Conservation (phyloP, 352 stramenopile species). For the Thalassiosira livingstoniorum region DNA sequence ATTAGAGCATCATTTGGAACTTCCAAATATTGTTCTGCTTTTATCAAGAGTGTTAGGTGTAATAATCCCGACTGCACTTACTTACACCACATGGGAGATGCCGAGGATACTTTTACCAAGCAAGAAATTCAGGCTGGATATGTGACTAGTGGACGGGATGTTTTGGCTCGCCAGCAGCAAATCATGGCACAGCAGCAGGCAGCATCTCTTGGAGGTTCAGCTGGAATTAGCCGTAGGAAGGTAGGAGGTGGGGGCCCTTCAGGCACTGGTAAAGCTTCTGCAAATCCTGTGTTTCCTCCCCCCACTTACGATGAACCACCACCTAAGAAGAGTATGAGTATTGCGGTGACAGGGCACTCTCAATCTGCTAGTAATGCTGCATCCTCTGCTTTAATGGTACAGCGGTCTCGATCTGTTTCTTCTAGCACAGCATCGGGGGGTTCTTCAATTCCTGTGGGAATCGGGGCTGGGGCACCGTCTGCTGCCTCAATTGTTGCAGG, state of each 20-base stretch:
- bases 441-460: neutral
- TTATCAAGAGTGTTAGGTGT: slow-evolving; percentile 87
- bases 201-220: slow-evolving; percentile 57
- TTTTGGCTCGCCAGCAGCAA: slow-evolving; percentile 82
- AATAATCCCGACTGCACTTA: slow-evolving; percentile 88
- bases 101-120: slow-evolving; percentile 87
- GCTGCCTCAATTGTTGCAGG: slow-evolving; percentile 79
- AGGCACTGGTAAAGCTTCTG: slow-evolving; percentile 71
- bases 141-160: slow-evolving; percentile 84
- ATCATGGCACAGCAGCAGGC: slow-evolving; percentile 79
- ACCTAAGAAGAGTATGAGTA: slow-evolving; percentile 20
- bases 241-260: slow-evolving; percentile 78
- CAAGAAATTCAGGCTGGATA: slow-evolving; percentile 88
- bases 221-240: slow-evolving; percentile 56
- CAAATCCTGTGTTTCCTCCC: slow-evolving; percentile 81
- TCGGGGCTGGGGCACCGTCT: slow-evolving; percentile 34
- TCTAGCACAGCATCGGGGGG: neutral
- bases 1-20: slow-evolving; percentile 84
- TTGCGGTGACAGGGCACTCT: too few relatives aligned
- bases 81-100: slow-evolving; percentile 84
- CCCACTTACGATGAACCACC: slow-evolving; percentile 82
- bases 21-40: slow-evolving; percentile 87
- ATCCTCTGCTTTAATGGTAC: neutral
- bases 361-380: too few relatives aligned
- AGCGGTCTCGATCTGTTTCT: neutral